Percentiles rank a stretch among this genome's conserved stretches.
Evolutionary conservation across 768 basidiomycete genomes (phyloP).

Genomic region (Tricholoma terreum): DNA sequence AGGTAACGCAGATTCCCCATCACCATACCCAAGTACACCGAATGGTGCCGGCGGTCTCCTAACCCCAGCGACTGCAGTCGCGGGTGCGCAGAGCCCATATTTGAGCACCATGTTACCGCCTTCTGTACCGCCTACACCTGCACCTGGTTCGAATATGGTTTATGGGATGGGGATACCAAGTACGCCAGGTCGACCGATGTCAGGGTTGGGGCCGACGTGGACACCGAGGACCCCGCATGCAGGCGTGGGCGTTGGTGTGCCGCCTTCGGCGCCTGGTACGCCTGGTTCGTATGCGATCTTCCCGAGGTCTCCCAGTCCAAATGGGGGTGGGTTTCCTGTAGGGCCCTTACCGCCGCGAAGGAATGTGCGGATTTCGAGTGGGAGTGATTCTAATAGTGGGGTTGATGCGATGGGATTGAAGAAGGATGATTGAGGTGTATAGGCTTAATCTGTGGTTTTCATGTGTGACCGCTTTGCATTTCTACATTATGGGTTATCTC

Average conservation of each 20-base stretch:
- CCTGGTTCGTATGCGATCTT: constrained; percentile 32
- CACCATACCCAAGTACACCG: constrained; percentile 33
- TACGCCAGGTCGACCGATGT: constrained; percentile 10
- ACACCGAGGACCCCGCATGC: constrained; percentile 15
- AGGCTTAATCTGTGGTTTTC: neutral
- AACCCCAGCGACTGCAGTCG: constrained; percentile 17
- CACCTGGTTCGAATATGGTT: constrained; percentile 2
- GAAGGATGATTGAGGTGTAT: neutral
- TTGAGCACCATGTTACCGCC: neutral
- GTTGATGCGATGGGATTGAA: neutral
- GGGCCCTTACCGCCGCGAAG: constrained; percentile 18
- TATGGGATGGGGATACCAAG: constrained; percentile 6
- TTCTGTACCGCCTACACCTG: constrained; percentile 3
- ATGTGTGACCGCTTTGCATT: neutral
- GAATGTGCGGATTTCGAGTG: neutral
- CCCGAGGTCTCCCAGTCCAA: constrained; percentile 31
- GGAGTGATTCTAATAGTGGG: neutral
- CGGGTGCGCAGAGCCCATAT: constrained; percentile 2
- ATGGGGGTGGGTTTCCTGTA: constrained; percentile 23
- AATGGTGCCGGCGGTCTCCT: constrained; percentile 23
- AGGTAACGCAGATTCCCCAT: constrained; percentile 33
- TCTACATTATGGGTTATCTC: neutral
- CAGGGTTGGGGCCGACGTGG: constrained; percentile 7
- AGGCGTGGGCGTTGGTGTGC: neutral
- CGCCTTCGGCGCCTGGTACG: constrained; percentile 26